A percentile compares a stretch with the other conserved stretches of the same genome.
Conservation (phyloP, 345 rosid genomes). For the Murraya paniculata region DNA sequence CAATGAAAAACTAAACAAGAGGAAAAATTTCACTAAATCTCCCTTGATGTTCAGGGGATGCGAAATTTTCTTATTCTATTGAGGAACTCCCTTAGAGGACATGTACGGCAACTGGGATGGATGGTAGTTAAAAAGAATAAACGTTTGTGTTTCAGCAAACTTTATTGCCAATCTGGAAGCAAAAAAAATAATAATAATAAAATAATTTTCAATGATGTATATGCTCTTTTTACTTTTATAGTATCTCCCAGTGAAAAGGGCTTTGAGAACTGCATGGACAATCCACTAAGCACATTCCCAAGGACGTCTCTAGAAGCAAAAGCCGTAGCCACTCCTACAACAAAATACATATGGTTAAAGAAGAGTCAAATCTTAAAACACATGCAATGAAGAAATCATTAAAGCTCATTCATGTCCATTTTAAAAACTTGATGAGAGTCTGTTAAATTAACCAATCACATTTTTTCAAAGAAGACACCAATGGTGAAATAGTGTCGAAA, state of each 20-base stretch:
- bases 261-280: conserved; percentile 77
- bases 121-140: background rate
- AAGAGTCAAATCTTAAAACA: conserved; percentile 1
- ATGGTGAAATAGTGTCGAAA: background rate
- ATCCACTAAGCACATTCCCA: conserved; percentile 91
- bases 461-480: background rate
- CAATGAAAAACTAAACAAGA: background rate
- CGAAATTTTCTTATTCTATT: background rate
- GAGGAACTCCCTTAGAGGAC: background rate
- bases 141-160: conserved; percentile 4
- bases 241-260: conserved; percentile 97
- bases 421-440: background rate
- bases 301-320: conserved; percentile 91
- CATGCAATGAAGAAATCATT: background rate
- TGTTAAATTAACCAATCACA: background rate
- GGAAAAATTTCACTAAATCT: background rate
- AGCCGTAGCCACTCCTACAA: conserved; percentile 95
- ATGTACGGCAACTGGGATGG: background rate
- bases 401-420: background rate
- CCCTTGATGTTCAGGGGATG: background rate
- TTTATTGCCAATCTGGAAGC: background rate
- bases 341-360: background rate
- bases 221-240: conserved; percentile 61
- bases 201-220: background rate
- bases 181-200: background rate